phyloP scores from a whole-genome alignment of 257 asterid species.

The Ilex aquifolium region DNA sequence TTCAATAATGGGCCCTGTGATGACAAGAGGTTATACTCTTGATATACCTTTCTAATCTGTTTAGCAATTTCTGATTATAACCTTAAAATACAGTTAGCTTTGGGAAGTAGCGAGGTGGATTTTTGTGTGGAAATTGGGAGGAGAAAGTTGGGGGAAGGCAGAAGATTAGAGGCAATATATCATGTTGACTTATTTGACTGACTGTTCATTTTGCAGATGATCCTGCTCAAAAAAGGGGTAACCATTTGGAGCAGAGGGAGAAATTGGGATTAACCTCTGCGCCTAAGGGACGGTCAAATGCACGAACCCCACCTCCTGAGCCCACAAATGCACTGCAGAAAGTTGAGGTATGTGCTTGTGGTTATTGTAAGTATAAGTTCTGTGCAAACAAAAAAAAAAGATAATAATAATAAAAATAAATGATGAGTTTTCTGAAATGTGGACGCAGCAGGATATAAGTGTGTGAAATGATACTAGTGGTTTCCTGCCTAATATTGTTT shows the following conservation, averaged over 20 bases:
- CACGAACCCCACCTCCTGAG: slow-evolving; percentile 48
- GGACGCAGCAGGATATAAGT: too few relatives aligned
- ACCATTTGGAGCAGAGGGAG: slow-evolving; percentile 87
- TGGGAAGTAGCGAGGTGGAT: not conserved
- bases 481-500: too few relatives aligned
- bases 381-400: too few relatives aligned
- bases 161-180: slow-evolving; percentile 10
- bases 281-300: slow-evolving; percentile 39
- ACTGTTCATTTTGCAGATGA: slow-evolving; percentile 47
- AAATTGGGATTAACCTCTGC: slow-evolving; percentile 69
- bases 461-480: too few relatives aligned
- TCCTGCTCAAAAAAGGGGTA: slow-evolving; percentile 57
- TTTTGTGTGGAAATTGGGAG: not conserved
- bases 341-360: slow-evolving; percentile 61
- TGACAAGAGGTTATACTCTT: slow-evolving; percentile 41
- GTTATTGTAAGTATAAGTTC: not conserved
- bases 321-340: slow-evolving; percentile 69
- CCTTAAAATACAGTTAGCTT: too few relatives aligned
- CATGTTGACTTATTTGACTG: slow-evolving; percentile 13
- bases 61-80: too few relatives aligned
- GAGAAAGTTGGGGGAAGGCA: not conserved
- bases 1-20: slow-evolving; percentile 63
- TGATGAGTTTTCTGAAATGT: too few relatives aligned
- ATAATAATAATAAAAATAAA: too few relatives aligned
- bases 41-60: not conserved